These are phyloP conservation scores for Pichia occidentalis DNA, from an alignment of 805 yeast genomes.

Conservation along the genomic window DNA sequence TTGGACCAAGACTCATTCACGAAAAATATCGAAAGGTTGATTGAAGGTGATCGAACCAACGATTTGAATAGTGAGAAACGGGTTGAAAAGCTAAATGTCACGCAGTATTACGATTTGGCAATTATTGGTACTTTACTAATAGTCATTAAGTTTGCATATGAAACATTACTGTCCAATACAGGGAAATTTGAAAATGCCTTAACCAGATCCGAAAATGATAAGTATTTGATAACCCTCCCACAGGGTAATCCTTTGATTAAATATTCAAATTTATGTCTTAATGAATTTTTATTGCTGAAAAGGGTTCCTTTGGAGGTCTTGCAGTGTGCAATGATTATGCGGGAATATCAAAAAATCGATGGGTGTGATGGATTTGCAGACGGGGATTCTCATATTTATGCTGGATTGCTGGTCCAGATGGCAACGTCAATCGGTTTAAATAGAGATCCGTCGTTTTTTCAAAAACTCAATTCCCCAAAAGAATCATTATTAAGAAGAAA, in stretches of 20 bases:
- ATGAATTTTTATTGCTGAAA: slow-evolving; percentile 45
- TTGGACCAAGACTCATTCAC: slow-evolving; percentile 33
- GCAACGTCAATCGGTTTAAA: slow-evolving; percentile 60
- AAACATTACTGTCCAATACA: slow-evolving; percentile 1
- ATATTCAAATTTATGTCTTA: slow-evolving; percentile 47
- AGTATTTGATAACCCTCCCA: slow-evolving; percentile 32
- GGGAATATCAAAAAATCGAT: slow-evolving; percentile 42
- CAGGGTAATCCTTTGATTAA: slow-evolving; percentile 24
- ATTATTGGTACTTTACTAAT: slow-evolving; percentile 38
- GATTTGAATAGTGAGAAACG: slow-evolving; percentile 23
- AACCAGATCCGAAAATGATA: not conserved
- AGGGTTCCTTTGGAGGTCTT: slow-evolving; percentile 43
- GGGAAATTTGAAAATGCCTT: not conserved
- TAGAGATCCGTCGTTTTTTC: slow-evolving; percentile 59
- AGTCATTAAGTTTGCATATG: slow-evolving; percentile 37
- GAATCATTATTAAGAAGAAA: slow-evolving; percentile 35
- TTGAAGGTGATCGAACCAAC: slow-evolving; percentile 24
- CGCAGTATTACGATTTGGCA: slow-evolving; percentile 42
- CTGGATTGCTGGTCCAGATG: slow-evolving; percentile 57
- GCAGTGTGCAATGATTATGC: slow-evolving; percentile 46
- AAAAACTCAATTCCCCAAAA: too few relatives aligned
- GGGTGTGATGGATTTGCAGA: slow-evolving; percentile 50
- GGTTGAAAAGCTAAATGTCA: slow-evolving; percentile 29
- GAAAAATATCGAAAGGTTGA: slow-evolving; percentile 29
- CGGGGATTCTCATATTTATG: slow-evolving; percentile 49